Conservation (phyloP, 2,329 filamentous ascomycete species). For the Dactylellina leptospora region DNA sequence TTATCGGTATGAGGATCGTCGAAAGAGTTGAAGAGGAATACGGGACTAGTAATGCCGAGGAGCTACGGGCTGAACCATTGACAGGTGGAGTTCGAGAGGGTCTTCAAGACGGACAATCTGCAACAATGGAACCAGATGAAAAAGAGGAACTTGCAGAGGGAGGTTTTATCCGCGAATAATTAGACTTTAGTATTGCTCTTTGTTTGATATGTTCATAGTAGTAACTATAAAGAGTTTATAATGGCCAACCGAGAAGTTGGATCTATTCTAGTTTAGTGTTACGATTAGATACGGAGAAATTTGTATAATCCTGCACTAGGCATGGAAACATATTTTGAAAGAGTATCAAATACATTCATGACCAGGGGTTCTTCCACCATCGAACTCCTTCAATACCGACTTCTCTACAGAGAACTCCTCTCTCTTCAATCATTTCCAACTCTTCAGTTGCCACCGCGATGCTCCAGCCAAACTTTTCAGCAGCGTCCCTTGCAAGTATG, state of each 20-base stretch:
- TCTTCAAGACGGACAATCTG: neutral
- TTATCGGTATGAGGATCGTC: constrained; percentile 73
- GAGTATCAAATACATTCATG: neutral
- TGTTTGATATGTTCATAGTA: too few species aligned
- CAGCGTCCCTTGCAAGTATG: constrained; percentile 87
- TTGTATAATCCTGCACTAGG: too few species aligned
- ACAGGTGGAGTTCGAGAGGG: too few species aligned
- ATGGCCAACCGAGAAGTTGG: too few species aligned
- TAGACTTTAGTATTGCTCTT: too few species aligned
- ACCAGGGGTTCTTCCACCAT: constrained; percentile 81
- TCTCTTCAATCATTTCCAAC: constrained; percentile 95
- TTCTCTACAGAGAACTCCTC: constrained; percentile 85
- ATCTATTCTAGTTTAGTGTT: too few species aligned
- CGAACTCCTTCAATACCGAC: constrained; percentile 88
- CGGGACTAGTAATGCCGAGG: constrained; percentile 46
- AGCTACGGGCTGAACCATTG: too few species aligned
- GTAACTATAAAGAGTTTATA: too few species aligned
- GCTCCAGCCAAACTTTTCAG: constrained; percentile 94
- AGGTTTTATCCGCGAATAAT: constrained; percentile 56
- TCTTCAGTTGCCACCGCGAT: constrained; percentile 95
- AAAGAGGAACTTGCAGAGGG: constrained; percentile 51
- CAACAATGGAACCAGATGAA: constrained; percentile 64
- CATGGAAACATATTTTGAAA: too few species aligned
- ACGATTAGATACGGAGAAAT: too few species aligned
- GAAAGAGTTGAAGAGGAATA: constrained; percentile 73